Evolutionary conservation across 306 rosid genomes (phyloP).

Genomic region (Cyamopsis tetragonoloba): DNA sequence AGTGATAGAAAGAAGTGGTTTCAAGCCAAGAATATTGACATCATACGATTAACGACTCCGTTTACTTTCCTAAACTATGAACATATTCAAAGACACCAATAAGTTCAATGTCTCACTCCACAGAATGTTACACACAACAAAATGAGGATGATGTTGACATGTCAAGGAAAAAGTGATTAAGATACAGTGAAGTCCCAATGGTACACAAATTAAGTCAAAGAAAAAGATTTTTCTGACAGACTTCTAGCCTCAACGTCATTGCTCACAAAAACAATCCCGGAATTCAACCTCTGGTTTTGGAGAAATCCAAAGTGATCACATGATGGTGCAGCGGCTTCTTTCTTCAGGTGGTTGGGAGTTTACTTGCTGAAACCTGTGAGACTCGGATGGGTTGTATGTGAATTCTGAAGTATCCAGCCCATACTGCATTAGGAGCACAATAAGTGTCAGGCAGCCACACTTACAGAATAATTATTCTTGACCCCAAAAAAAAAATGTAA

Average conservation of each 20-base stretch:
- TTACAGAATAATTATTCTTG: neutral
- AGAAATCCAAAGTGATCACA: conserved; percentile 49
- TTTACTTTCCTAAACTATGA: conserved; percentile 17
- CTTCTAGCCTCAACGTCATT: conserved; percentile 27
- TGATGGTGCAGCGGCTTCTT: conserved; percentile 80
- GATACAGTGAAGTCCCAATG: conserved; percentile 30
- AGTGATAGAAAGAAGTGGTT: neutral
- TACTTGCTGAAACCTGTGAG: conserved; percentile 70
- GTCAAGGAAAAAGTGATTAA: conserved; percentile 24
- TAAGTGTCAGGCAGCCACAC: conserved; percentile 5
- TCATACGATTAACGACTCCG: neutral
- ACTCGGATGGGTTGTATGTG: conserved; percentile 92
- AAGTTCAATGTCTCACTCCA: conserved; percentile 3
- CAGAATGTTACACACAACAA: conserved; percentile 34
- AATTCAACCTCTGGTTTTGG: conserved; percentile 26
- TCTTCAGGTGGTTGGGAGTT: conserved; percentile 83
- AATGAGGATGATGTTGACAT: conserved; percentile 23
- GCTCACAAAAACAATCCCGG: conserved; percentile 20
- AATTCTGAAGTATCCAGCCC: conserved; percentile 93
- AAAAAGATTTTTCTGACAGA: conserved; percentile 8
- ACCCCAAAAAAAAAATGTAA: neutral
- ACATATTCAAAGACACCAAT: conserved; percentile 4
- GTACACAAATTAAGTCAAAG: conserved; percentile 39
- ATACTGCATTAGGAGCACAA: conserved; percentile 52
- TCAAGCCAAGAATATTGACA: neutral